A percentile compares a stretch with the other conserved stretches of the same genome.
These are phyloP conservation scores for Parsonsia alboflavescens DNA, from an alignment of 257 asterid genomes.

Conservation along the genomic window DNA sequence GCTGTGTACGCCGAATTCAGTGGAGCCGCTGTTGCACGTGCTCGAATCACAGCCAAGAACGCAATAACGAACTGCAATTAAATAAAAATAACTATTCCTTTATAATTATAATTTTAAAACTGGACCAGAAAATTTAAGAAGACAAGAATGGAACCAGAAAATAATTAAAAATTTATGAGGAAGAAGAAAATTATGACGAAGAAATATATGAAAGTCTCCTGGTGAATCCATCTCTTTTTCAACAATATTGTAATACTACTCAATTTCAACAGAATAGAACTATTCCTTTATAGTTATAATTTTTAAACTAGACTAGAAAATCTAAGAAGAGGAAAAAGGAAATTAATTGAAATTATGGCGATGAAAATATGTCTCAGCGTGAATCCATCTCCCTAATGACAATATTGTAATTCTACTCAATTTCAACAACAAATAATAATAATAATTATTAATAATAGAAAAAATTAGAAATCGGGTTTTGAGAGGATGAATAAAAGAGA, in stretches of 20 bases:
- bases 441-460: no score
- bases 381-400: no score
- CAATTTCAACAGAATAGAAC: neutral
- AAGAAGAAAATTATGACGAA: neutral
- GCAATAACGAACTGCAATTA: constrained; percentile 61
- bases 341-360: no score
- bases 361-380: no score
- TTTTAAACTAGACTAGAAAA: no score
- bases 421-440: neutral
- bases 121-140: neutral
- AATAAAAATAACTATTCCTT: neutral
- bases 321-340: no score
- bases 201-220: neutral
- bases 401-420: neutral
- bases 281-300: no score
- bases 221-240: neutral
- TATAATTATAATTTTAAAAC: neutral
- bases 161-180: neutral
- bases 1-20: constrained; percentile 93
- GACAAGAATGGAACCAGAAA: neutral
- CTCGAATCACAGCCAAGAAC: constrained; percentile 85
- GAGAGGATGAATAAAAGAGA: neutral
- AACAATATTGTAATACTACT: neutral
- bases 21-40: constrained; percentile 91
- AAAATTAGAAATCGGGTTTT: neutral